These are phyloP conservation scores for Apiospora saccharicola DNA, from an alignment of 2,329 filamentous ascomycete genomes.

Conservation along the genomic window DNA sequence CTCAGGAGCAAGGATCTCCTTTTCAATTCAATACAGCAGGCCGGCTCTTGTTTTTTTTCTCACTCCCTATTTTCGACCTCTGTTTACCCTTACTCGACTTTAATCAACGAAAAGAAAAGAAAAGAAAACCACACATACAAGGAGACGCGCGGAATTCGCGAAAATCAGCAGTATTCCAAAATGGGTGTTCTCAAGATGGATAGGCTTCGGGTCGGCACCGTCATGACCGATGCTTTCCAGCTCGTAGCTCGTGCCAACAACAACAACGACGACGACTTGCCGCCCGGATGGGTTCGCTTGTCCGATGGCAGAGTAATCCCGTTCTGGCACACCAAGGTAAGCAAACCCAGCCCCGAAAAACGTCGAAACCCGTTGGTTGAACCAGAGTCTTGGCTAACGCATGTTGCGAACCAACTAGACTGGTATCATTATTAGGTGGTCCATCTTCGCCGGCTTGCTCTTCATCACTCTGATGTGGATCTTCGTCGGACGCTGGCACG, in stretches of 20 bases:
- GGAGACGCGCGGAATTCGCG: neutral
- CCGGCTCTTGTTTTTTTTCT: slow-evolving; percentile 17
- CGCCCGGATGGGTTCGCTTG: slow-evolving; percentile 14
- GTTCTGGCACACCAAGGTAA: slow-evolving; percentile 24
- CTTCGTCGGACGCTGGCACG: slow-evolving; percentile 74
- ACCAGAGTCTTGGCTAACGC: neutral
- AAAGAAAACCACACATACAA: neutral
- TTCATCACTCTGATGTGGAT: slow-evolving; percentile 67
- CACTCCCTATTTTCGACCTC: neutral
- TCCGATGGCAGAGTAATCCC: slow-evolving; percentile 7
- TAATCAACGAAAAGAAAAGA: slow-evolving; percentile 11
- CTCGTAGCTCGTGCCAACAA: neutral
- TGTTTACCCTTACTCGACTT: neutral
- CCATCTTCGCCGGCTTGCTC: slow-evolving; percentile 70
- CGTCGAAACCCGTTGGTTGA: neutral
- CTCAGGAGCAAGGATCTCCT: slow-evolving; percentile 19
- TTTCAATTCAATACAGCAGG: slow-evolving; percentile 13
- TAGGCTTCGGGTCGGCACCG: slow-evolving; percentile 20
- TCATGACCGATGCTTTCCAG: slow-evolving; percentile 21
- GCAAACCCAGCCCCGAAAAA: neutral
- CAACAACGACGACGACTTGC: slow-evolving; percentile 22
- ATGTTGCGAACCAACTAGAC: slow-evolving; percentile 49
- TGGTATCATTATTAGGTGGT: slow-evolving; percentile 74
- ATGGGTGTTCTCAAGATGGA: slow-evolving; percentile 18
- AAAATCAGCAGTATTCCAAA: neutral